Evolutionary conservation across 345 rosid species (phyloP).

Genomic region (Trapa incisa): DNA sequence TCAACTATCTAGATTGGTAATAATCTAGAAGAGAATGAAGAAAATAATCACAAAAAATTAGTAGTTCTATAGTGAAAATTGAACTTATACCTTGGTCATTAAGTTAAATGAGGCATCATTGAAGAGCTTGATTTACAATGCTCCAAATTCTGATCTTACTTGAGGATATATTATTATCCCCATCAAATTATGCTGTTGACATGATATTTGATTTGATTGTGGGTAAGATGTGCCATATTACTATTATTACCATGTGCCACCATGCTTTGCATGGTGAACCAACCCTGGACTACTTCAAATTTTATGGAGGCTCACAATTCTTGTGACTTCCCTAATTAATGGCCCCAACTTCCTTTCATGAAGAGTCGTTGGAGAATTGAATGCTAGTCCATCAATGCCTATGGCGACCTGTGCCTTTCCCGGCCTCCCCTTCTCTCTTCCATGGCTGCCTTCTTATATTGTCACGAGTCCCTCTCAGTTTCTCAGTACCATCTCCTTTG

Average conservation of each 20-base stretch:
- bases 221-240: neutral
- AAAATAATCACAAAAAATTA: too few relatives aligned
- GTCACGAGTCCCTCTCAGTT: slow-evolving; percentile 5
- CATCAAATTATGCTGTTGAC: neutral
- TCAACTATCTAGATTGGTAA: too few relatives aligned
- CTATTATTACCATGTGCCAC: neutral
- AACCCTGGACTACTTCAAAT: neutral
- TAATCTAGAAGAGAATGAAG: too few relatives aligned
- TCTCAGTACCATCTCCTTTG: slow-evolving; percentile 3
- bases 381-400: slow-evolving; percentile 31
- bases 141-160: too few relatives aligned
- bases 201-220: neutral
- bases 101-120: too few relatives aligned
- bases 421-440: neutral
- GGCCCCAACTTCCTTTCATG: slow-evolving; percentile 13
- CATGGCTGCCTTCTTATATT: slow-evolving; percentile 2
- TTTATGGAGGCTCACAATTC: slow-evolving; percentile 21
- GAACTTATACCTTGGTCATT: too few relatives aligned
- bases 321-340: slow-evolving; percentile 11
- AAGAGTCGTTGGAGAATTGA: slow-evolving; percentile 34
- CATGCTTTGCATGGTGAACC: neutral
- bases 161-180: neutral
- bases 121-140: too few relatives aligned
- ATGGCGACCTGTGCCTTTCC: neutral
- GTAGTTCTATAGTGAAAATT: too few relatives aligned